A percentile compares a stretch with the other conserved stretches of the same genome.
Evolutionary conservation across 2,329 filamentous ascomycete genomes (phyloP).

Genomic region (Chaetomium olivaceum): DNA sequence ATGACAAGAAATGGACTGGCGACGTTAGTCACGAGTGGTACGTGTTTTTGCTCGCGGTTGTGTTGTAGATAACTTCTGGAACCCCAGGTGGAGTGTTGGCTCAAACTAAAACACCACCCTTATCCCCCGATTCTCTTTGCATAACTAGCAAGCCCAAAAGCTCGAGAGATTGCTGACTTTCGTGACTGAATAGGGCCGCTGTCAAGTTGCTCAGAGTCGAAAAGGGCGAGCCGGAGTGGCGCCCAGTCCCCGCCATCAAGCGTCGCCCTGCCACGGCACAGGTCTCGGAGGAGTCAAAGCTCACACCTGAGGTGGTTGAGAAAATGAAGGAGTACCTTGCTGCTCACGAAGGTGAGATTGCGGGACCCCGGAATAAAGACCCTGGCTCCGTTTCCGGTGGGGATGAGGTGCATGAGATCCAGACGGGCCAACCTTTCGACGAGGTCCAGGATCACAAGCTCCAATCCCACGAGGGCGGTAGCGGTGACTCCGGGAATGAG

Average conservation of each 20-base stretch:
- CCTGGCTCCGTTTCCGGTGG: not conserved
- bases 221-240: constrained; percentile 5
- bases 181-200: not conserved
- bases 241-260: constrained; percentile 2
- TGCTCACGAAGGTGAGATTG: not conserved
- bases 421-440: not conserved
- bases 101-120: not conserved
- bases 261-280: not conserved
- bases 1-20: not conserved
- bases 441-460: not conserved
- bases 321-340: too few relatives aligned
- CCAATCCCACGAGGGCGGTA: not conserved
- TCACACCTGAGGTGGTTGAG: too few relatives aligned
- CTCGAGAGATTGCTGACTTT: not conserved
- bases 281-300: not conserved
- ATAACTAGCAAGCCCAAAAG: not conserved
- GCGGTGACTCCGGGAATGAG: not conserved
- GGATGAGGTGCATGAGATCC: not conserved
- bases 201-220: constrained; percentile 4
- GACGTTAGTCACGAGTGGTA: constrained; percentile 10
- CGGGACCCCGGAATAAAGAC: not conserved
- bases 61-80: not conserved
- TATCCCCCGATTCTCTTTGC: not conserved
- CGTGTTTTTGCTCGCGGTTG: not conserved
- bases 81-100: not conserved